Evolutionary conservation across 2,329 filamentous ascomycete species (phyloP).

Genomic region (Alternaria burnsii): DNA sequence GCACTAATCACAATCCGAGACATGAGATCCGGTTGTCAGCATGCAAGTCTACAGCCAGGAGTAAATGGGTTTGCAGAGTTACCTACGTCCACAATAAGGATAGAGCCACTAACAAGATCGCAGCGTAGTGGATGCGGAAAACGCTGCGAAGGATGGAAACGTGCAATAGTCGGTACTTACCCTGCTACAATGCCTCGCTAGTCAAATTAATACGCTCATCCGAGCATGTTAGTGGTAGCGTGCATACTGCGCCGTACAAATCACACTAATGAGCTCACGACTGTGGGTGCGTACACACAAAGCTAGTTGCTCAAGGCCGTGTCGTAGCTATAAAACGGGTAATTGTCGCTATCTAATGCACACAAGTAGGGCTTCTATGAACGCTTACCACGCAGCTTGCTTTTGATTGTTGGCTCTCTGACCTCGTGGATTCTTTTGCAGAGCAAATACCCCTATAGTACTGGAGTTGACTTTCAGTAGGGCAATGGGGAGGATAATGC

Average conservation of each 20-base stretch:
- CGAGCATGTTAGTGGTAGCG: too few species aligned
- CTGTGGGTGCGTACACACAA: too few species aligned
- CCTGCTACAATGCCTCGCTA: background rate
- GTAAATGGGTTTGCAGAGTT: background rate
- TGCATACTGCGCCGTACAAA: too few species aligned
- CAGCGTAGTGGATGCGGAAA: background rate
- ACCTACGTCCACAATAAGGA: background rate
- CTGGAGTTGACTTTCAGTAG: background rate
- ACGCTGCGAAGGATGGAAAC: background rate
- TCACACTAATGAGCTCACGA: too few species aligned
- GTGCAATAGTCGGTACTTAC: background rate
- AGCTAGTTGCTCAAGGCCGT: too few species aligned
- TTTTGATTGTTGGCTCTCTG: background rate
- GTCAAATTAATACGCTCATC: too few species aligned
- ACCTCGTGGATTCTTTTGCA: background rate
- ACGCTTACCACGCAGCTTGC: background rate
- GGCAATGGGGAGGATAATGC: background rate
- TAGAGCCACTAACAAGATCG: background rate
- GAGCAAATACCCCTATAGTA: background rate
- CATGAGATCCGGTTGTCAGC: background rate
- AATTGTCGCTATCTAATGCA: background rate
- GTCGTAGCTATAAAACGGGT: background rate
- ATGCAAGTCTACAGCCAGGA: background rate
- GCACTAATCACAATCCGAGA: background rate
- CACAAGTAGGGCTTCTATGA: background rate